Conservation (phyloP, 176 grass and related monocot genomes). For the Echinochloa phyllopogon region DNA sequence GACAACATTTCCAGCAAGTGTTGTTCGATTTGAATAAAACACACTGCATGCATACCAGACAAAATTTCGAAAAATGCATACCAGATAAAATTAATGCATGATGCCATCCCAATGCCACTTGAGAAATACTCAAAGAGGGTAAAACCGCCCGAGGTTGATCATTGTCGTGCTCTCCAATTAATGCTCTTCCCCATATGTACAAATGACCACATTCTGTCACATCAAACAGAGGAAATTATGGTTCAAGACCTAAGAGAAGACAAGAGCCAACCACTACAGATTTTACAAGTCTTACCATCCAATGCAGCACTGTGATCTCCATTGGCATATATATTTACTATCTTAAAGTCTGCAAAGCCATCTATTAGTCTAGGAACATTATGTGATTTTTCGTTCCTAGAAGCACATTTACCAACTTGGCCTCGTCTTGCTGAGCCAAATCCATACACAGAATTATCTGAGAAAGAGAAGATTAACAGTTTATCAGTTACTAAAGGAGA, state of each 20-base stretch:
- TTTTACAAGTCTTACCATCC: conserved; percentile 54
- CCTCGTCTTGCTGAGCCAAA: conserved; percentile 83
- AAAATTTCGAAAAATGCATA: conserved; percentile 66
- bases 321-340: conserved; percentile 75
- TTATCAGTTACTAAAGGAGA: conserved; percentile 4
- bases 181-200: conserved; percentile 88
- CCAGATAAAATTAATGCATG: conserved; percentile 82
- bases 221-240: conserved; percentile 28
- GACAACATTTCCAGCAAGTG: conserved; percentile 24
- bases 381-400: conserved; percentile 53
- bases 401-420: conserved; percentile 70
- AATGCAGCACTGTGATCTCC: conserved; percentile 97
- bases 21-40: conserved; percentile 32
- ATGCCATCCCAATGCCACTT: conserved; percentile 96
- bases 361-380: conserved; percentile 71
- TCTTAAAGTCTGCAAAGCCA: conserved; percentile 63
- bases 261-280: conserved; percentile 21
- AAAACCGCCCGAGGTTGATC: conserved; percentile 54
- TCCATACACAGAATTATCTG: conserved; percentile 75
- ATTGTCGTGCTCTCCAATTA: conserved; percentile 56
- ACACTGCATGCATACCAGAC: conserved; percentile 55
- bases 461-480: conserved; percentile 38
- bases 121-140: conserved; percentile 57
- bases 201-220: conserved; percentile 66
- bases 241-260: conserved; percentile 16